Evolutionary conservation across 306 rosid genomes (phyloP).

Genomic region (Hippophae gyantsensis): DNA sequence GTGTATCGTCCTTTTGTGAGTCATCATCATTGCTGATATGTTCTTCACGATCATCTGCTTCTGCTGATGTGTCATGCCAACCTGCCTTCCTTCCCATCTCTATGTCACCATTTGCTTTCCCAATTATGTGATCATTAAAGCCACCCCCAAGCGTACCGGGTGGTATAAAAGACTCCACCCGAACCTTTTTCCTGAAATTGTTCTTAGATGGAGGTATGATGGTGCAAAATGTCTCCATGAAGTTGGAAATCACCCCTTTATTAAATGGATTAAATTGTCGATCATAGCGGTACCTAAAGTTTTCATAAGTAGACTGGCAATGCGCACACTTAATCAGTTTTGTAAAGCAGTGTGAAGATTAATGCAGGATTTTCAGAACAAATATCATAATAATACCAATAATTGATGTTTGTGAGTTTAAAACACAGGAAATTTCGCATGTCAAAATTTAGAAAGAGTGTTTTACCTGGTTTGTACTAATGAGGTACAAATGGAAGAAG

Average conservation of each 20-base stretch:
- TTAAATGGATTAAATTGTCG: constrained; percentile 42
- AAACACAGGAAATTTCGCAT: constrained; percentile 1
- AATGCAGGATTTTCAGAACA: not conserved
- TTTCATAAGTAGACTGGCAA: constrained; percentile 69
- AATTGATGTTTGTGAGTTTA: not conserved
- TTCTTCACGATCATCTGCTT: constrained; percentile 25
- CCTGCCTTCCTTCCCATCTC: constrained; percentile 36
- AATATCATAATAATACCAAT: not conserved
- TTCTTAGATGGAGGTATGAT: constrained; percentile 53
- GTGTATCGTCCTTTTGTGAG: constrained; percentile 26
- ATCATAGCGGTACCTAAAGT: constrained; percentile 59
- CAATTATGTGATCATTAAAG: constrained; percentile 33
- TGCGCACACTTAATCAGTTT: not conserved
- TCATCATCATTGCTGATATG: constrained; percentile 22
- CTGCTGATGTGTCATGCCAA: constrained; percentile 27
- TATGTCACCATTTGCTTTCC: constrained; percentile 25
- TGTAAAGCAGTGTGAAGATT: not conserved
- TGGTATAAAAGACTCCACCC: constrained; percentile 25
- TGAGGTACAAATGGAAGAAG: constrained; percentile 59
- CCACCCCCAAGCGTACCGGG: constrained; percentile 18
- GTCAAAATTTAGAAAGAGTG: constrained; percentile 2
- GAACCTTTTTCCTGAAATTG: constrained; percentile 49
- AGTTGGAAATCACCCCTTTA: constrained; percentile 40
- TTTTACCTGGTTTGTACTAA: constrained; percentile 62
- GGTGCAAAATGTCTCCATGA: constrained; percentile 48